phyloP scores from a whole-genome alignment of 805 yeast species.

The Candida wancherniae region DNA sequence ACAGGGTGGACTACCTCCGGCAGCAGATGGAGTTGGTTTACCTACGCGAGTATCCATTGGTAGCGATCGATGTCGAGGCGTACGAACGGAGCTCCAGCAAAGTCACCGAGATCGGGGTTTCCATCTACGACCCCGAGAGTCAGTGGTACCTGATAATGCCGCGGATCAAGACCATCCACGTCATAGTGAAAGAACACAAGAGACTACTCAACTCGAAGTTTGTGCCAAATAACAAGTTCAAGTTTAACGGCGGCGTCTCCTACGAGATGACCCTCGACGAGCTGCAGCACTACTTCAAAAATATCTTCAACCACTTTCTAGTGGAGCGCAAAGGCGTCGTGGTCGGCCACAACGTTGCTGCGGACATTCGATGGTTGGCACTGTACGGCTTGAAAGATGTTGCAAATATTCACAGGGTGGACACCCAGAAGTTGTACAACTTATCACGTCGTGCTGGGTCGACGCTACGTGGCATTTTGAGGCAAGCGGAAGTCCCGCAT shows the following conservation, averaged over 20 bases:
- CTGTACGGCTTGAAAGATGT: constrained; percentile 10
- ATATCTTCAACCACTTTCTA: constrained; percentile 16
- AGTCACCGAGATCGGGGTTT: constrained; percentile 24
- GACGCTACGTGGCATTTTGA: constrained; percentile 19
- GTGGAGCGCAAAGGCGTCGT: constrained; percentile 14
- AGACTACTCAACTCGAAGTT: constrained; percentile 15
- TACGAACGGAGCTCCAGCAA: constrained; percentile 15
- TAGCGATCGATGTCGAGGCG: constrained; percentile 27
- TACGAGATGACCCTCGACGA: constrained; percentile 12
- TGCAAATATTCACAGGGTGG: constrained; percentile 13
- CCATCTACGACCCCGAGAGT: constrained; percentile 21
- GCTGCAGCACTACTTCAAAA: constrained; percentile 10
- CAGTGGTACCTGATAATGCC: constrained; percentile 16
- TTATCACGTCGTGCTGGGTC: constrained; percentile 17
- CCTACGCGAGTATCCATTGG: constrained; percentile 19
- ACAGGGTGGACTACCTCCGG: constrained; percentile 9
- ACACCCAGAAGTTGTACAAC: constrained; percentile 17
- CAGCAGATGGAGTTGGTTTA: constrained; percentile 19
- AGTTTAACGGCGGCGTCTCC: constrained; percentile 21
- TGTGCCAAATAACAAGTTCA: constrained; percentile 21
- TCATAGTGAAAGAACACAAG: constrained; percentile 18
- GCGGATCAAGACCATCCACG: constrained; percentile 17
- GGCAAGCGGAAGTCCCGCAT: constrained; percentile 19
- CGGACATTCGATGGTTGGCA: constrained; percentile 16
- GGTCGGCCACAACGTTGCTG: constrained; percentile 17